Percentiles rank a stretch among this genome's conserved stretches.
Conservation (phyloP, 2,329 filamentous ascomycete genomes). For the Fusarium sp. region DNA sequence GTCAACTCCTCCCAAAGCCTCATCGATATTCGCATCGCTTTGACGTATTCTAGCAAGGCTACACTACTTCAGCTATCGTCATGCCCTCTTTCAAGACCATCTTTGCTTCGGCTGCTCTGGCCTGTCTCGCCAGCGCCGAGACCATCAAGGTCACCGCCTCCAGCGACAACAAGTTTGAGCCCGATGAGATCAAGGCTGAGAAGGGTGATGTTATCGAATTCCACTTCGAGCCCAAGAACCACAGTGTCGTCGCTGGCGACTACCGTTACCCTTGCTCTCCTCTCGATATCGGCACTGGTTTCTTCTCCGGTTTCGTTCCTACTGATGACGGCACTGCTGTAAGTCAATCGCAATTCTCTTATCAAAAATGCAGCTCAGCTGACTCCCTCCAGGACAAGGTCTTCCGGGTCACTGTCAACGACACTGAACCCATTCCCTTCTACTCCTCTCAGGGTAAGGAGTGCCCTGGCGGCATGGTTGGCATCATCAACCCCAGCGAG, state of each 20-base stretch:
- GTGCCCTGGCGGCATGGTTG: constrained; percentile 55
- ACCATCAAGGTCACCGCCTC: constrained; percentile 51
- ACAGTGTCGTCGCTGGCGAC: constrained; percentile 53
- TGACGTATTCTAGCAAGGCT: not conserved
- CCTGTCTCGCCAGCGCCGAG: constrained; percentile 45
- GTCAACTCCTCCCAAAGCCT: not conserved
- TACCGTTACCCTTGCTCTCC: constrained; percentile 53
- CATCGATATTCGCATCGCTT: not conserved
- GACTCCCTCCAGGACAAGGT: constrained; percentile 46
- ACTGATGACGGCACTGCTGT: constrained; percentile 47
- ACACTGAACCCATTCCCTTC: constrained; percentile 51
- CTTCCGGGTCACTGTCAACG: constrained; percentile 50
- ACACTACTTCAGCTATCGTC: not conserved
- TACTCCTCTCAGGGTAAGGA: constrained; percentile 55
- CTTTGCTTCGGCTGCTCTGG: constrained; percentile 41
- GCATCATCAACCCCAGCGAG: constrained; percentile 51
- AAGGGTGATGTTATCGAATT: constrained; percentile 53
- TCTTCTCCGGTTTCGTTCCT: constrained; percentile 53
- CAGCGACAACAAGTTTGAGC: constrained; percentile 49
- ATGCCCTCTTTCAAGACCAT: constrained; percentile 48
- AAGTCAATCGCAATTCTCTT: constrained; percentile 23
- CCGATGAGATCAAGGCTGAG: constrained; percentile 48
- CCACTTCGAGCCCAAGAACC: constrained; percentile 52
- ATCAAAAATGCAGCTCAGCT: constrained; percentile 6
- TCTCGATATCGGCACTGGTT: constrained; percentile 48